These are phyloP conservation scores for Cenococcum geophilum DNA, from an alignment of 495 filamentous ascomycete species.

Conservation along the genomic window DNA sequence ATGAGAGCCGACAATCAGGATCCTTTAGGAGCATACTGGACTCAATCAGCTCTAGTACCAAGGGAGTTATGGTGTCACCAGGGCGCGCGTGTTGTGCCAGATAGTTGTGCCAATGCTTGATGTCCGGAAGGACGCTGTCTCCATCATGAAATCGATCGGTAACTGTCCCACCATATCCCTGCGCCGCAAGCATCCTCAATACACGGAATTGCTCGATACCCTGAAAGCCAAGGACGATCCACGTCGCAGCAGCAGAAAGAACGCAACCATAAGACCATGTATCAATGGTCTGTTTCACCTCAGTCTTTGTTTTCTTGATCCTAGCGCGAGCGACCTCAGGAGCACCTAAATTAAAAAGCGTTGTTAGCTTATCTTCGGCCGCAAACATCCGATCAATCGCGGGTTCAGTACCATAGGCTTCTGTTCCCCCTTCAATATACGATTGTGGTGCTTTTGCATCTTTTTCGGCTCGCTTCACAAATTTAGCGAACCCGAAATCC, in stretches of 20 bases:
- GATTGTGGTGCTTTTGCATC: conserved; percentile 14
- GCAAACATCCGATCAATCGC: too few relatives aligned
- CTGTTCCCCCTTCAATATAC: conserved; percentile 32
- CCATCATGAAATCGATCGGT: conserved; percentile 34
- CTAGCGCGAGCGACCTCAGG: conserved; percentile 14
- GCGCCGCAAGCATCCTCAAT: conserved; percentile 24
- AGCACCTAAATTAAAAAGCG: conserved; percentile 15
- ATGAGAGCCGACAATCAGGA: neutral
- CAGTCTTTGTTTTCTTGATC: conserved; percentile 14
- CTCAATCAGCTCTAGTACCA: conserved; percentile 12
- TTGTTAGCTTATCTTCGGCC: neutral
- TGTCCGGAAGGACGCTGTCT: conserved; percentile 2
- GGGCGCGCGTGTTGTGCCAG: neutral
- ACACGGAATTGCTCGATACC: conserved; percentile 31
- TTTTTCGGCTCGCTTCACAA: conserved; percentile 22
- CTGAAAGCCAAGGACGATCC: conserved; percentile 37
- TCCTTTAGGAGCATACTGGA: neutral
- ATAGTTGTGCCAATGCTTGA: conserved; percentile 14
- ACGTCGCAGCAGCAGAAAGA: conserved; percentile 40
- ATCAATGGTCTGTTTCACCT: conserved; percentile 38
- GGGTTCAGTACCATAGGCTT: conserved; percentile 32
- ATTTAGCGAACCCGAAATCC: conserved; percentile 41
- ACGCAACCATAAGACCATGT: conserved; percentile 44
- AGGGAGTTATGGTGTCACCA: conserved; percentile 9
- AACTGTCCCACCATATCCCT: neutral